These are phyloP conservation scores for Podospora pseudoanserina DNA, from an alignment of 495 filamentous ascomycete genomes.

Conservation along the genomic window DNA sequence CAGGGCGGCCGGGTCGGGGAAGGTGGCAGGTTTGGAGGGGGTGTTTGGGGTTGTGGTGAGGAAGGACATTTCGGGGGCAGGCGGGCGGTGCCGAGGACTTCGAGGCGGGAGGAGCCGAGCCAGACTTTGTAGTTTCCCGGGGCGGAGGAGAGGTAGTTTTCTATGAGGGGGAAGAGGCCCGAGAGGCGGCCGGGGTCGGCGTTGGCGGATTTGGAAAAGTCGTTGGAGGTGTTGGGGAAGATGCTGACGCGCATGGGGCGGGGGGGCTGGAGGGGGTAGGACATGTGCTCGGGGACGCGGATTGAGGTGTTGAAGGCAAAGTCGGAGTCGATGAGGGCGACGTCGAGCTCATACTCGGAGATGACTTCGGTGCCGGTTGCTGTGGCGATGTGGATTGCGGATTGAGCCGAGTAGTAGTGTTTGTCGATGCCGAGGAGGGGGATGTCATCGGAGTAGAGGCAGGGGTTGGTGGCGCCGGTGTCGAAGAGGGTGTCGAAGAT, in stretches of 20 bases:
- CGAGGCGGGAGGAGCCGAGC: constrained; percentile 42
- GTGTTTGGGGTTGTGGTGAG: background rate
- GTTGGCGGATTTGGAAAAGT: background rate
- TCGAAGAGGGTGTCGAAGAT: constrained; percentile 39
- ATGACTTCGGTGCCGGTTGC: constrained; percentile 17
- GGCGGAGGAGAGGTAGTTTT: constrained; percentile 40
- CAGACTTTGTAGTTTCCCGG: constrained; percentile 37
- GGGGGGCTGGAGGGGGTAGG: constrained; percentile 17
- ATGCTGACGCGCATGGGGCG: constrained; percentile 24
- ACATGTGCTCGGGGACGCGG: background rate
- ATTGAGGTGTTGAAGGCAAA: constrained; percentile 9
- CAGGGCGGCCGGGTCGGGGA: background rate
- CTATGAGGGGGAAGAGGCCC: constrained; percentile 43
- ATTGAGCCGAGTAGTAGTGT: constrained; percentile 39
- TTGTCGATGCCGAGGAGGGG: constrained; percentile 32
- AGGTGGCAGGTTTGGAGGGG: background rate
- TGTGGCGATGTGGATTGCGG: constrained; percentile 22
- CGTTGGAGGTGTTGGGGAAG: constrained; percentile 21
- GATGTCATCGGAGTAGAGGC: constrained; percentile 37
- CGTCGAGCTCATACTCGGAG: constrained; percentile 41
- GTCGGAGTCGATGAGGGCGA: constrained; percentile 30
- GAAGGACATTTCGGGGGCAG: constrained; percentile 29
- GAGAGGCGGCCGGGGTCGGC: constrained; percentile 33
- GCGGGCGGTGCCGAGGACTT: constrained; percentile 41
- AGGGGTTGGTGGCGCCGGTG: constrained; percentile 44